These are phyloP conservation scores for Sideroxylon spinosum DNA, from an alignment of 179 eudicot species.

Conservation along the genomic window DNA sequence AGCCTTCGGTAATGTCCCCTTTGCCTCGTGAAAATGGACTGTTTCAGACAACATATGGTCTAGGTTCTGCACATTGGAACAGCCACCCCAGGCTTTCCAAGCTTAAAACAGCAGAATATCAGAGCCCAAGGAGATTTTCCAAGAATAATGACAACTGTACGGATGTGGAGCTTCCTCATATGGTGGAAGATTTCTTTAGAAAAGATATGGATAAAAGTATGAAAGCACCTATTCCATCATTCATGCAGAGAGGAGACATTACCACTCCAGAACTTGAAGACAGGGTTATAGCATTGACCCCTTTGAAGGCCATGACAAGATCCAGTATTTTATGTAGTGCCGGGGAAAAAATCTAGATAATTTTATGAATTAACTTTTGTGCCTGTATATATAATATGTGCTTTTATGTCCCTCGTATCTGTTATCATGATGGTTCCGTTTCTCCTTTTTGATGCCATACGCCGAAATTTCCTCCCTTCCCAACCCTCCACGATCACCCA, in stretches of 20 bases:
- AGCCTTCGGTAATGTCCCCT: constrained; percentile 30
- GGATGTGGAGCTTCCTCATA: constrained; percentile 19
- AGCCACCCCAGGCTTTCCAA: too few relatives aligned
- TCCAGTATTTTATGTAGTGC: too few relatives aligned
- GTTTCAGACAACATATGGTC: too few relatives aligned
- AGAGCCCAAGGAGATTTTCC: too few relatives aligned
- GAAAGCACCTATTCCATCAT: constrained; percentile 50
- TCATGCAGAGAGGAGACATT: constrained; percentile 36
- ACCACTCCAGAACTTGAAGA: constrained; percentile 19
- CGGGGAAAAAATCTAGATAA: too few relatives aligned
- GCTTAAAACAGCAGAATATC: too few relatives aligned
- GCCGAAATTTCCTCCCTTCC: constrained; percentile 34
- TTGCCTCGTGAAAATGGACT: constrained; percentile 48
- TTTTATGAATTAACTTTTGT: neutral
- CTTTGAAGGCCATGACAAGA: neutral
- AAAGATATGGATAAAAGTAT: constrained; percentile 28
- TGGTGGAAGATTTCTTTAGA: constrained; percentile 20
- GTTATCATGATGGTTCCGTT: neutral
- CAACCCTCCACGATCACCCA: constrained; percentile 68
- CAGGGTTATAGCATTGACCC: neutral
- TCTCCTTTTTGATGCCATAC: neutral
- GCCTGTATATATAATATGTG: neutral
- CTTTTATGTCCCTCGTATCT: neutral
- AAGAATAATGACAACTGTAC: constrained; percentile 14
- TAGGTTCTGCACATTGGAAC: too few relatives aligned